A percentile compares a stretch with the other conserved stretches of the same genome.
Conservation (phyloP, 179 eudicot genomes). For the Gypsophila paniculata region DNA sequence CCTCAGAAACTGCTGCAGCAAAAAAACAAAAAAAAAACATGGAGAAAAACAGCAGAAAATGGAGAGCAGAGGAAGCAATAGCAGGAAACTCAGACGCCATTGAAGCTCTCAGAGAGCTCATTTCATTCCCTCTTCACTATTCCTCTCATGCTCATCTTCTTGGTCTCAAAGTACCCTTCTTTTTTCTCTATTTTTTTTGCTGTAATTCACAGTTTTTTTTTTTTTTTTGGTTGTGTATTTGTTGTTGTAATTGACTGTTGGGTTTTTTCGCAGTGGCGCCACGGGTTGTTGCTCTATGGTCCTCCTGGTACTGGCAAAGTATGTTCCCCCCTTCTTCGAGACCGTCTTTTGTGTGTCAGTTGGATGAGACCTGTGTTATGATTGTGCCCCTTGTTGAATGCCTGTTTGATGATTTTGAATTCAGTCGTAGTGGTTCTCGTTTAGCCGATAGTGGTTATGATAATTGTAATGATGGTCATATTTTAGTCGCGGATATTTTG, state of each 20-base stretch:
- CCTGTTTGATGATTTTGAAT: too few relatives aligned
- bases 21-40: too few relatives aligned
- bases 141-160: slow-evolving; percentile 53
- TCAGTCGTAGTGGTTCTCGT: too few relatives aligned
- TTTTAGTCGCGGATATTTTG: too few relatives aligned
- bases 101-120: slow-evolving; percentile 77
- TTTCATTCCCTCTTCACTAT: slow-evolving; percentile 54
- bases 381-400: too few relatives aligned
- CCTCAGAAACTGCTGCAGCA: too few relatives aligned
- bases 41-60: slow-evolving; percentile 18
- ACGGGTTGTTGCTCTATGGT: slow-evolving; percentile 83
- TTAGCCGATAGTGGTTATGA: too few relatives aligned
- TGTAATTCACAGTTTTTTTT: neutral
- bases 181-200: neutral
- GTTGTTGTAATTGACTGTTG: neutral
- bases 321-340: slow-evolving; percentile 2
- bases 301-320: slow-evolving; percentile 99
- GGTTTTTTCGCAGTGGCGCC: slow-evolving; percentile 58
- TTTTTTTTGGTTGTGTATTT: neutral
- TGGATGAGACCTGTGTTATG: too few relatives aligned
- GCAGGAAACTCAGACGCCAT: slow-evolving; percentile 79
- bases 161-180: slow-evolving; percentile 53
- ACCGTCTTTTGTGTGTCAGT: neutral
- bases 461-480: too few relatives aligned
- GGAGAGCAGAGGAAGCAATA: slow-evolving; percentile 75